Evolutionary conservation across 2,329 filamentous ascomycete species (phyloP), one percentile per base, ranked within the genome.

Genomic region (Colletotrichum aenigma): DNA sequence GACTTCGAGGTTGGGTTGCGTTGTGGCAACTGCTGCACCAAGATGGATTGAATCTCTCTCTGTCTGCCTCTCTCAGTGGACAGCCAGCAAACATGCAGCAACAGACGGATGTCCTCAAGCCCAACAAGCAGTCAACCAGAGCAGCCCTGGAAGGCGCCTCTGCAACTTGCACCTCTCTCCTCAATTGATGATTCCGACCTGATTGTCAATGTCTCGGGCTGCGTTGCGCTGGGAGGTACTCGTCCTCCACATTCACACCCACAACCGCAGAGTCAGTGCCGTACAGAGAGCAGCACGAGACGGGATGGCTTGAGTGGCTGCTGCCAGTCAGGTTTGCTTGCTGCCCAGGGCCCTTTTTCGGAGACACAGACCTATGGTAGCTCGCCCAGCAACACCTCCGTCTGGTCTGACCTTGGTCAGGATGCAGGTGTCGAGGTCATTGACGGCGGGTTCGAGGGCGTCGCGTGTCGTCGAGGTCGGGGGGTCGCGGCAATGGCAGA

Each of bases 351-450:
- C 58, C 71, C 10, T 48, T 48, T 48, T 48, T 48, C 43, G 43
- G n/a, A 48, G 28, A 70, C 81, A 83, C 83, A 81, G 84, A 86
- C 83, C 82, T 85, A 80, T 80, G 85, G 77, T 84, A 85, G 81
- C 84, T 85, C 78, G 83, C 82, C 73, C 75, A 83, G 81, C 78
- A 79, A 71, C 74, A 74, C 71, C 66, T 70, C 73, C 73, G 61
- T 75, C 58, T 66, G 52, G 74, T 60, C 74, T 69, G 24, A 32
- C 58, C 26, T 61, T 32, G 38, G 56, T 73, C 70, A 75, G 58
- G 48, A 77, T 75, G 70, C 43, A 64, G 43, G n/a, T 38, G 62
- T 55, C 73, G 65, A 75, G 58, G 56, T 65, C 73, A 75, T 75
- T 72, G 73, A 75, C 48, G 73, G 64, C 38, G 32, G 38, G n/a